Evolutionary conservation across 2,329 filamentous ascomycete species (phyloP), one percentile per base, ranked within the genome.

Genomic region (Epichloe scottii): DNA sequence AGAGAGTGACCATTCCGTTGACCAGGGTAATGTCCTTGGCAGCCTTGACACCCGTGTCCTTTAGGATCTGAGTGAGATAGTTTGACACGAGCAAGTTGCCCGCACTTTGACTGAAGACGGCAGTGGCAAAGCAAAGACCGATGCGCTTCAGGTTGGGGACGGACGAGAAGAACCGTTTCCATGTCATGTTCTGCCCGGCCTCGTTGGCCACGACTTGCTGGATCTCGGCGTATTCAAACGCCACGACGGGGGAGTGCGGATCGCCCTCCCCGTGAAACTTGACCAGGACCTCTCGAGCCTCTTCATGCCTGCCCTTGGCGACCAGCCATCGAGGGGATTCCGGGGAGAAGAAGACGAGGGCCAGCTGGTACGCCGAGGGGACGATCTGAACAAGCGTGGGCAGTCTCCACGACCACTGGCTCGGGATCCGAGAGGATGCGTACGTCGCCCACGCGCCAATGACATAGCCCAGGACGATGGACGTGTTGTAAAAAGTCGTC

Each of bases 301-400:
- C 68, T 5, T 77, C 71, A 1, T 62, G 53, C 21, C 69, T 68
- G 34, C 77, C 76, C 54, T 76, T 70, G 37, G 72, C 70, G 42
- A 81, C 68, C 30, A 81, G 62, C 72, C 74, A 83, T 38, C 81
- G 71, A 1, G 81, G 81, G 0, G 73, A 79, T 55, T 84, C 81
- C 0, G 80, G 79, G 5, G 79, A 69, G 48, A 78, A 73, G 55
- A 66, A 69, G 48, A 75, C 62, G 49, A 73, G 69, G 10, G 63
- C 50, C 17, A 78, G 66, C 54, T 76, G 66, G 30, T 65, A 66
- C 0, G 55, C 58, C 2, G 69, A 60, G 67, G 70, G 73, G 4
- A 72, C 53, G 42, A 71, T 70, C 58, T 81, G 78, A 2, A 77
- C 59, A 4, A 79, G 64, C 1, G 73, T 74, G 0, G 77, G 78